Base-by-base conservation (phyloP, 805 yeast species). In the Candida peoriensis region DNA sequence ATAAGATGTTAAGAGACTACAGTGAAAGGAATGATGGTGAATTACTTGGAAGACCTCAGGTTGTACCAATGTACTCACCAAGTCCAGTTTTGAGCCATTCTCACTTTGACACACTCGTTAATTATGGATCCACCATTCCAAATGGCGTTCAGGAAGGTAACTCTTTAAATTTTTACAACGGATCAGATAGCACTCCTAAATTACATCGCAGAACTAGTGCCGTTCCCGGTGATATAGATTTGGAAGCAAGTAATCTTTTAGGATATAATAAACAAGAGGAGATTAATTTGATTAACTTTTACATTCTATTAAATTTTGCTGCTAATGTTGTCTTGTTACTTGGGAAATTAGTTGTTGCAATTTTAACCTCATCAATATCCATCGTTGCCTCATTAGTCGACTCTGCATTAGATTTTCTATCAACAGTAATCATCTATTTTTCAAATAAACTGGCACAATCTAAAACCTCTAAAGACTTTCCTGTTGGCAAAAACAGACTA, bases 331-430 rank as follows among this genome's bases (percentile, higher is more conserved):
- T 79, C 2, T 62, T 84, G 34, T 59, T 83, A 33, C 28, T 71
- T 2, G 88, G 84, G 3, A 83, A 83, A 50, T 39, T 69, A 4
- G 60, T 68, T 10, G 86, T 81, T 17, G 75, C 78, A 1, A 42
- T 74, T n/a, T 59, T 78, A 51, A 78, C 90, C 0, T 69, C 64
- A 50, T 84, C 94, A 9, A 73, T 84, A 43, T 82, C 93, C 6
- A 74, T 84, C 31, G 63, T 83, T 33, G 94, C 94, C 0, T 82
- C 93, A 1, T 68, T 83, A 42, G 79, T 84, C 26, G 94, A 83
- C 59, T 82, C 90, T 3, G 63, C 76, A 1, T 67, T 83, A 42
- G 94, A 84, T 50, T 77, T 83, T 35, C 56, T 83, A 36, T 81
- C 89, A 13, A 83, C 93, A 0, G 61, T 80, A 38, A 83, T 84